Evolutionary conservation across 2,329 filamentous ascomycete species (phyloP).

Genomic region (Coleophoma cylindrospora): DNA sequence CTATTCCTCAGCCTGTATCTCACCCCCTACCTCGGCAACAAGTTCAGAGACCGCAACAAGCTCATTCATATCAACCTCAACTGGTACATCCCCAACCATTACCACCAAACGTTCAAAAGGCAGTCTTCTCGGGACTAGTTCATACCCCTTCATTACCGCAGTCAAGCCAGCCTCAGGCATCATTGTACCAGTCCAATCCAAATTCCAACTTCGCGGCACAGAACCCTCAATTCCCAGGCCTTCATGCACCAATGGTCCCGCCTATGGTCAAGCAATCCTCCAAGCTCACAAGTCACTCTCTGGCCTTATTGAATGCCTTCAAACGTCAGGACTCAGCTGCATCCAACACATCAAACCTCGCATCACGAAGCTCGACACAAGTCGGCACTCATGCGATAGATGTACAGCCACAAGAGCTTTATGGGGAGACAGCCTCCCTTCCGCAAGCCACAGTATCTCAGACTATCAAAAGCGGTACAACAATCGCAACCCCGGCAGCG

Average conservation of each 20-base stretch:
- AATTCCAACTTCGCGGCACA: slow-evolving; percentile 2
- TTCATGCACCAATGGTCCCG: slow-evolving; percentile 22
- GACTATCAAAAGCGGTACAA: slow-evolving; percentile 4
- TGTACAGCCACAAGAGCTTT: slow-evolving; percentile 20
- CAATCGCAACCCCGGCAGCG: slow-evolving; percentile 11
- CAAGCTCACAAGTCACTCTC: slow-evolving; percentile 35
- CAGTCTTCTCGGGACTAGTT: slow-evolving; percentile 38
- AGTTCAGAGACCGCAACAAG: slow-evolving; percentile 14
- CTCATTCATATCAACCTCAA: slow-evolving; percentile 23
- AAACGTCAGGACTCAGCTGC: slow-evolving; percentile 23
- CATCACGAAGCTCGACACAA: slow-evolving; percentile 11
- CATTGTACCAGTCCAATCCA: background rate
- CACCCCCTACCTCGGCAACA: slow-evolving; percentile 8
- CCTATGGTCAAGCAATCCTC: slow-evolving; percentile 14
- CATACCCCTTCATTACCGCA: slow-evolving; percentile 24
- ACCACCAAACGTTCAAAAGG: slow-evolving; percentile 50
- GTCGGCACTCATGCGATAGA: slow-evolving; percentile 2
- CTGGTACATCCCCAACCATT: slow-evolving; percentile 29
- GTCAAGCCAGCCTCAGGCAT: slow-evolving; percentile 17
- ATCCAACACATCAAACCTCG: slow-evolving; percentile 8
- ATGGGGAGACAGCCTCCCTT: slow-evolving; percentile 10
- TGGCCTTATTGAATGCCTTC: slow-evolving; percentile 40
- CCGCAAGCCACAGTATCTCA: slow-evolving; percentile 6
- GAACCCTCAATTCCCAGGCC: slow-evolving; percentile 20
- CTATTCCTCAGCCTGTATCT: slow-evolving; percentile 1